phyloP scores from a whole-genome alignment of 1,139 yeast species.

The Meyerozyma sp. region DNA sequence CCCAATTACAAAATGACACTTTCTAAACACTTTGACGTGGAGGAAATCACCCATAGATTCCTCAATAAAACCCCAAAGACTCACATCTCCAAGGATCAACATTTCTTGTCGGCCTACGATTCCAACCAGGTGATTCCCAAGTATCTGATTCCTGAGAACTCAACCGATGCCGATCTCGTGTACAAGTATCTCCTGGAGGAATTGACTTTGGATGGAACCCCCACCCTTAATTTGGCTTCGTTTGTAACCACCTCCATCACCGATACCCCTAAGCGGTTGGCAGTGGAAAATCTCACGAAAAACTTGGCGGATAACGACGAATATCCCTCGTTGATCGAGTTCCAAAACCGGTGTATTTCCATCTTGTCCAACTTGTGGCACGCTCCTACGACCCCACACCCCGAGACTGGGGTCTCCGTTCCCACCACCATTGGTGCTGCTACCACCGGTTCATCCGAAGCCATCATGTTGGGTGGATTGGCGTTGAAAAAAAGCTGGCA shows the following conservation, averaged over 20 bases:
- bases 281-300: constrained; percentile 70
- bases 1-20: constrained; percentile 28
- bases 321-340: constrained; percentile 78
- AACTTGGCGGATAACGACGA: constrained; percentile 92
- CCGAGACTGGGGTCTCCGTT: constrained; percentile 20
- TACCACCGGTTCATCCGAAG: constrained; percentile 92
- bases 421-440: constrained; percentile 74
- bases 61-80: constrained; percentile 22
- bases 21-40: constrained; percentile 35
- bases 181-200: constrained; percentile 68
- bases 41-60: constrained; percentile 21
- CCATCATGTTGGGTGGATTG: constrained; percentile 87
- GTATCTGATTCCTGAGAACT: constrained; percentile 52
- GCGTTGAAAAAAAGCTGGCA: constrained; percentile 93
- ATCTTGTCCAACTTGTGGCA: constrained; percentile 80
- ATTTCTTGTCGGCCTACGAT: constrained; percentile 30
- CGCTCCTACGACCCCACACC: constrained; percentile 43
- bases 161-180: constrained; percentile 49
- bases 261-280: constrained; percentile 41
- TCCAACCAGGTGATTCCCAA: constrained; percentile 36
- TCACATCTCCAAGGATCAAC: constrained; percentile 21
- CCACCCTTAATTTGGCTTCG: constrained; percentile 79
- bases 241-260: constrained; percentile 76
- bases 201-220: constrained; percentile 76
- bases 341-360: constrained; percentile 77